Evolutionary conservation across 257 asterid genomes (phyloP), one percentile per base, ranked within the genome.

Genomic region (Vinca minor): DNA sequence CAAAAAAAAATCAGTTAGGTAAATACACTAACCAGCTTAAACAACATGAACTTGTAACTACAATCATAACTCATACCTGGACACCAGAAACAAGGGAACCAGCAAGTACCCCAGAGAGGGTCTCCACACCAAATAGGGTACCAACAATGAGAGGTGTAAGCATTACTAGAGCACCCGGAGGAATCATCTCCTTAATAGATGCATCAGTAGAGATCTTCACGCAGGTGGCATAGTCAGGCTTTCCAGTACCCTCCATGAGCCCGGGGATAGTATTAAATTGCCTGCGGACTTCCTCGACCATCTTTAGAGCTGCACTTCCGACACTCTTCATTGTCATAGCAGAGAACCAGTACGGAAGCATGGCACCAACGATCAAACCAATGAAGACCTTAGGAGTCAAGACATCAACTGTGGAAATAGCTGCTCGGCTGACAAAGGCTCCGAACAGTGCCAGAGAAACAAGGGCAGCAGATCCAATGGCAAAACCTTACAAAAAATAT

Each of bases 251-350:
- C 69, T 89, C 96, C 91, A 86, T 84, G 36, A 89, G 73, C 15
- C 95, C 95, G 14, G 95, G 93, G 60, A 89, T 89, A 4, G 91
- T 84, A 80, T 89, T 83, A 65, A 89, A 89, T 76, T 89, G 96
- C 76, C 96, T 75, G n/a, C 95, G 82, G 26, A 86, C 95, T 73
- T 89, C 96, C 75, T 89, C 96, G 28, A 89, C 96, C 96, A 89
- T 89, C 75, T 86, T 86, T 77, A 89, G 54, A 62, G 96, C 96
- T 25, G 96, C 96, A 45, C 88, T 83, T 4, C 96, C 96, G 1
- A 89, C 95, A 62, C 96, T 86, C 91, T 89, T 89, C 96, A 89
- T 89, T 62, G 95, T 89, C 96, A 89, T 86, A 71, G 96, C 96
- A 4, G 96, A 89, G 74, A 89, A 89, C 96, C 96, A 89, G 73